phyloP scores from a whole-genome alignment of 1,284 basidiomycete genomes.

The Cryptococcus jaspeensis region DNA sequence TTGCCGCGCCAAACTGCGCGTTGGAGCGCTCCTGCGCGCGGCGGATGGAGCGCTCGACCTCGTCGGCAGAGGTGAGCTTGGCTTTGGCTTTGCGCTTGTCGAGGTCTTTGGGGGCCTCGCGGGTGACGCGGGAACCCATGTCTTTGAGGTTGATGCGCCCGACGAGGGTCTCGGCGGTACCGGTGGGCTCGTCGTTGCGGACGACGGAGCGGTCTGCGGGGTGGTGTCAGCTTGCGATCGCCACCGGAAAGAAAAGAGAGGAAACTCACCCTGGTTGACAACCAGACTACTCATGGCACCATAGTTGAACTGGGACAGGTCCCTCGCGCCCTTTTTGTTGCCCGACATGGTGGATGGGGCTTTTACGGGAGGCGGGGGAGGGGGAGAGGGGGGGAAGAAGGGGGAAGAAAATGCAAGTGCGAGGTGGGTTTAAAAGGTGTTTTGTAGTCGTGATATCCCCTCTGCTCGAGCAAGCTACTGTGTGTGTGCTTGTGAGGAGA shows the following conservation, averaged over 20 bases:
- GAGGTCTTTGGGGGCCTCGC: conserved; percentile 83
- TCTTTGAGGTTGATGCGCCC: conserved; percentile 86
- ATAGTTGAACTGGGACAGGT: conserved; percentile 85
- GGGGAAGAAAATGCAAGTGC: background rate
- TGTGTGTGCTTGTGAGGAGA: background rate
- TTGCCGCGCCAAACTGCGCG: conserved; percentile 57
- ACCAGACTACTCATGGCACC: conserved; percentile 83
- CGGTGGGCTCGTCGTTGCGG: conserved; percentile 91
- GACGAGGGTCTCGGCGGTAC: conserved; percentile 86
- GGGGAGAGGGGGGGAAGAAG: conserved; percentile 1
- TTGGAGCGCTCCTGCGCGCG: conserved; percentile 42
- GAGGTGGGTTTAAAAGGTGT: background rate
- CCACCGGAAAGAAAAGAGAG: conserved; percentile 1
- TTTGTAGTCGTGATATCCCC: background rate
- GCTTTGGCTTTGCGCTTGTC: conserved; percentile 89
- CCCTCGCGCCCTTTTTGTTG: conserved; percentile 57
- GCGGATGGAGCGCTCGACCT: conserved; percentile 51
- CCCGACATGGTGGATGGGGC: conserved; percentile 44
- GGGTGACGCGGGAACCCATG: conserved; percentile 89
- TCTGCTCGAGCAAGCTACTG: background rate
- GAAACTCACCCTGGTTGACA: conserved; percentile 62
- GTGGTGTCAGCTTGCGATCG: background rate
- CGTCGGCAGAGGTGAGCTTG: conserved; percentile 56
- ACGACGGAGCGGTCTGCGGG: conserved; percentile 53
- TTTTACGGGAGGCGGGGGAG: background rate